Base-by-base conservation (phyloP, 2,329 filamentous ascomycete genomes). In the Aspergillus sp. region DNA sequence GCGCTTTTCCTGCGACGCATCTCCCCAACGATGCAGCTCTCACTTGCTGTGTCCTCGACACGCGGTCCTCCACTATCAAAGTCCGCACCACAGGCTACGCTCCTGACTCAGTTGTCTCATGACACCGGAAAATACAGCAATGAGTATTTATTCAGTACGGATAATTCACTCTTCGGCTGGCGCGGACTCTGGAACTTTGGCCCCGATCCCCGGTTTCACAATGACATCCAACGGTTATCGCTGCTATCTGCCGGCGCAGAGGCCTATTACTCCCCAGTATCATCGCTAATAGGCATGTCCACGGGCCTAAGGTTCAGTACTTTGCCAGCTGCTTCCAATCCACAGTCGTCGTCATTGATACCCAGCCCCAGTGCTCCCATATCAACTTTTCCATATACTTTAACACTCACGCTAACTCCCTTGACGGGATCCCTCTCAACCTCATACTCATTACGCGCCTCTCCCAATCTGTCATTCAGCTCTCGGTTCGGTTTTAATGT, bases 401-500 rank as follows among this genome's bases (percentile, higher is more conserved):
- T 96, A 68, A 97, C 95, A 1, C 79, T 98, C 66, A 98, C 93
- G 7, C 76, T 97, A 49, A 98, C 96, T 66, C 95, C 95, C 4
- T 80, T 99, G 49, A 97, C 97, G 86, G 95, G 95, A 17, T 96
- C 91, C 70, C 82, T 99, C 59, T 93, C 89, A 57, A 91, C 92
- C 37, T 96, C 87, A 15, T 99, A 99, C 73, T 90, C 95, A 0
- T 90, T 98, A 48, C 89, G 91, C 68, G 93, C 93, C 2, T 91
- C 91, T 3, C 85, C 85, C 34, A 86, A 91, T 67, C 85, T 96
- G 65, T 90, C 91, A 11, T 83, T 99, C 50, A 95, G 92, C 62
- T 96, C 92, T 20, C 87, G 89, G 50, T 93, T 98, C 77, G 92
- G 96, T 70, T 99, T 99, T 77, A 99, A 99, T 69, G 89, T 97